Conservation (phyloP, 768 basidiomycete species). For the Tulasnella sp. region DNA sequence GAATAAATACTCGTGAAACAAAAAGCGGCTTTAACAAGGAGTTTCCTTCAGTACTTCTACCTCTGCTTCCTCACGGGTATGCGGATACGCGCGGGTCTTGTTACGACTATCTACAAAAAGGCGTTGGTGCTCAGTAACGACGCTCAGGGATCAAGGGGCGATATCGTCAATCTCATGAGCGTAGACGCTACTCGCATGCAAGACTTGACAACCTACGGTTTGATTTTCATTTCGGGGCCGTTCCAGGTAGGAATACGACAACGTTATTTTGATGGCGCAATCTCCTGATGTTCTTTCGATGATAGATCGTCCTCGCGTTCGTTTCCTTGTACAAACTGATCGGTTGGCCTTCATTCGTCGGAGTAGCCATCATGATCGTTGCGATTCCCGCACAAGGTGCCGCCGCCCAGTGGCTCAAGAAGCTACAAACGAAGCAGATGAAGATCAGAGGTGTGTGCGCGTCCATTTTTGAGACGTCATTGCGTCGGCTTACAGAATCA, state of each 20-base stretch:
- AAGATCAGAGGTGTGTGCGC: slow-evolving; percentile 61
- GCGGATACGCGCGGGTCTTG: slow-evolving; percentile 90
- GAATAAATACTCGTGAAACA: too few species aligned
- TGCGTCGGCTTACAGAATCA: background rate
- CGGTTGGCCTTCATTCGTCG: slow-evolving; percentile 90
- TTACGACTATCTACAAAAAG: slow-evolving; percentile 84
- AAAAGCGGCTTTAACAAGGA: background rate
- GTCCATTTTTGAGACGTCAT: background rate
- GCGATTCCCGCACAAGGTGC: slow-evolving; percentile 74
- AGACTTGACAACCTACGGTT: slow-evolving; percentile 78
- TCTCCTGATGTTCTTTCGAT: background rate
- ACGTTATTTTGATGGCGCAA: background rate
- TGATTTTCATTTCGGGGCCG: slow-evolving; percentile 84
- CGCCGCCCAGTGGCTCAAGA: slow-evolving; percentile 71
- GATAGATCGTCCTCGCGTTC: slow-evolving; percentile 82
- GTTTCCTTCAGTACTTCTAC: slow-evolving; percentile 74
- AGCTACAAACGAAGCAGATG: slow-evolving; percentile 88
- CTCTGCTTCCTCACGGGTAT: slow-evolving; percentile 82
- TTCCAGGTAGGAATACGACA: slow-evolving; percentile 59
- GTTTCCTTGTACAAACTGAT: slow-evolving; percentile 86
- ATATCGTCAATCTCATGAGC: slow-evolving; percentile 93
- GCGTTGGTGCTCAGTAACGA: slow-evolving; percentile 84
- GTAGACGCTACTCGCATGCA: slow-evolving; percentile 81
- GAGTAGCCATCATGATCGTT: slow-evolving; percentile 85
- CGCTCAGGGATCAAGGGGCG: slow-evolving; percentile 76